Evolutionary conservation across 2,329 filamentous ascomycete genomes (phyloP).

Genomic region (Paecilomyces niveus): DNA sequence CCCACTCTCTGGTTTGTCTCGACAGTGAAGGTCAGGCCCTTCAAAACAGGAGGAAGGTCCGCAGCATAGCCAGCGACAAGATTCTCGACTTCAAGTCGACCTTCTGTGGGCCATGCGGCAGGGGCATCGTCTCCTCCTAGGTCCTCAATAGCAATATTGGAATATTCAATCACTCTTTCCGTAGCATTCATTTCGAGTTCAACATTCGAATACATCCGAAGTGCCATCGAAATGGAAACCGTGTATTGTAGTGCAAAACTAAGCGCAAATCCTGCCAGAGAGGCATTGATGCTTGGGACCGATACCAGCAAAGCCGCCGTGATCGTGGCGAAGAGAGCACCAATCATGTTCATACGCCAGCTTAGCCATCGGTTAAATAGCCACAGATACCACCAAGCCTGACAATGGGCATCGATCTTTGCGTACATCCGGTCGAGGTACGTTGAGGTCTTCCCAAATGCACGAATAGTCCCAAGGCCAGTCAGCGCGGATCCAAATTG

Average conservation of each 20-base stretch:
- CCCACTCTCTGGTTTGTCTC: conserved; percentile 63
- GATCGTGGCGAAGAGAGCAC: conserved; percentile 59
- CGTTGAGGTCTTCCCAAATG: conserved; percentile 60
- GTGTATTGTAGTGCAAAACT: conserved; percentile 67
- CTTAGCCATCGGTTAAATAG: conserved; percentile 72
- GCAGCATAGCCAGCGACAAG: conserved; percentile 66
- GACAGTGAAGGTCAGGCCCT: conserved; percentile 60
- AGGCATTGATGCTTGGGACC: conserved; percentile 56
- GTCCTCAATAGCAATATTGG: conserved; percentile 59
- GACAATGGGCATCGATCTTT: conserved; percentile 61
- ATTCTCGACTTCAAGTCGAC: conserved; percentile 64
- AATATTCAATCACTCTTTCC: conserved; percentile 70
- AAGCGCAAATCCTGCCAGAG: conserved; percentile 68
- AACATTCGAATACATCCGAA: conserved; percentile 61
- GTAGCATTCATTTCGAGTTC: conserved; percentile 75
- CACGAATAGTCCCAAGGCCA: conserved; percentile 68
- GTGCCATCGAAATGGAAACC: conserved; percentile 55
- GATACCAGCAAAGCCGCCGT: conserved; percentile 59
- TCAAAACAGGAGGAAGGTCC: conserved; percentile 64
- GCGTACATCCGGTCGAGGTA: conserved; percentile 65
- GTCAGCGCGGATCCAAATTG: conserved; percentile 67
- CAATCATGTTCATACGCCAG: conserved; percentile 63
- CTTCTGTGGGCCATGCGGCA: conserved; percentile 68
- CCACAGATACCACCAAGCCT: conserved; percentile 61
- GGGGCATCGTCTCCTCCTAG: conserved; percentile 56